Conservation (phyloP, 345 rosid species). For the Eutrema japonicum region DNA sequence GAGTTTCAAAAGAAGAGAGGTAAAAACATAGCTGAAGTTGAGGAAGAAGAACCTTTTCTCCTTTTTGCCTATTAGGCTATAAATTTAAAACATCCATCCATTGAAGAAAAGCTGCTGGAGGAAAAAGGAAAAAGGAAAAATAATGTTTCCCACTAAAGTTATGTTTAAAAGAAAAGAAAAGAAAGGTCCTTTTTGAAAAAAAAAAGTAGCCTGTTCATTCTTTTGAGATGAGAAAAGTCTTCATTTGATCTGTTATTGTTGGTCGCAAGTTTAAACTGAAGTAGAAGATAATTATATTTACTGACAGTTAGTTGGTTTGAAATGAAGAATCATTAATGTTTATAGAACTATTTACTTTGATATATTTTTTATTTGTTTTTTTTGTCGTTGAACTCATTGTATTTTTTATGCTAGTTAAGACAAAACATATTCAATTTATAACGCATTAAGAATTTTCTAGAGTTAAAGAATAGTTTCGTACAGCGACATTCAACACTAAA, state of each 20-base stretch:
- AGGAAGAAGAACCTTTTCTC: constrained; percentile 23
- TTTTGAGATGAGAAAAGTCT: constrained; percentile 34
- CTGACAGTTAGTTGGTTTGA: not conserved
- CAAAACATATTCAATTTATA: not conserved
- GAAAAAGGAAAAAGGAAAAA: constrained; percentile 35
- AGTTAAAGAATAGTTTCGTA: not conserved
- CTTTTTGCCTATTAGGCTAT: constrained; percentile 26
- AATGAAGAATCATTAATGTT: not conserved
- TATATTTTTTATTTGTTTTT: too few relatives aligned
- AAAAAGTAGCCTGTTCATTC: constrained; percentile 21
- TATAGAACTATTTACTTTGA: not conserved
- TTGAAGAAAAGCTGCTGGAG: constrained; percentile 36
- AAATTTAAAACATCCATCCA: constrained; percentile 16
- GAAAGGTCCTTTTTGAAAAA: constrained; percentile 27
- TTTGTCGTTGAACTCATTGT: too few relatives aligned
- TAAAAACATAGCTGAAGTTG: constrained; percentile 15
- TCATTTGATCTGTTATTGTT: constrained; percentile 35
- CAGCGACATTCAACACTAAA: not conserved
- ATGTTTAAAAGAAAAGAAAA: constrained; percentile 16
- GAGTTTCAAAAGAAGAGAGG: not conserved
- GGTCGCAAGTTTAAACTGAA: not conserved
- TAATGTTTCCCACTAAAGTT: constrained; percentile 46
- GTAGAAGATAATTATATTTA: not conserved
- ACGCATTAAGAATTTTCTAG: not conserved
- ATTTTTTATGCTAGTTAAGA: not conserved